These are phyloP conservation scores for Colletotrichum costaricense DNA, from an alignment of 2,329 filamentous ascomycete genomes.

Conservation along the genomic window DNA sequence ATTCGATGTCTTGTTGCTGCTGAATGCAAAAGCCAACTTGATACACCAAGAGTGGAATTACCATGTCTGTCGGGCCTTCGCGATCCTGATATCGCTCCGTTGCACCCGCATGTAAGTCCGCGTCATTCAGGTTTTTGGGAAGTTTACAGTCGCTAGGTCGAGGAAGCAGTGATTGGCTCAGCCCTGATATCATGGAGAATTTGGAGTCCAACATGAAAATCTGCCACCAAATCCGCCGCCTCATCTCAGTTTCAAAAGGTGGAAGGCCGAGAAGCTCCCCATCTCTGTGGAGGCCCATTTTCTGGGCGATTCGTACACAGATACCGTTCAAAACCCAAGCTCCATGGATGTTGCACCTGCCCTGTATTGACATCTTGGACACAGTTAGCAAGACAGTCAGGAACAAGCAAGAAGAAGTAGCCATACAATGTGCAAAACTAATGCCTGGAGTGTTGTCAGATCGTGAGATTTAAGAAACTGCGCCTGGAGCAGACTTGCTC, in stretches of 20 bases:
- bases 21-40: constrained; percentile 62
- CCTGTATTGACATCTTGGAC: constrained; percentile 65
- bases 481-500: constrained; percentile 59
- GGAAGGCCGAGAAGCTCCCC: constrained; percentile 65
- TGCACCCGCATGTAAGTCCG: constrained; percentile 66
- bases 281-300: constrained; percentile 74
- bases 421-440: constrained; percentile 66
- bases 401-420: neutral
- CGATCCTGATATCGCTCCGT: constrained; percentile 63
- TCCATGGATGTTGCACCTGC: constrained; percentile 68
- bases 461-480: constrained; percentile 70
- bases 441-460: constrained; percentile 67
- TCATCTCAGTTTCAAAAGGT: constrained; percentile 74
- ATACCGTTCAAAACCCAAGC: constrained; percentile 71
- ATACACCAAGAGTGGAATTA: constrained; percentile 64
- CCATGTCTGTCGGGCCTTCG: constrained; percentile 67
- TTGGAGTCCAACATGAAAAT: constrained; percentile 68
- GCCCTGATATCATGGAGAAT: constrained; percentile 66
- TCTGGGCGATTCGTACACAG: constrained; percentile 72
- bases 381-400: neutral
- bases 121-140: constrained; percentile 71
- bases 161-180: constrained; percentile 67
- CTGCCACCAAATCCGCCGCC: constrained; percentile 74
- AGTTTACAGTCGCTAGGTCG: constrained; percentile 65
- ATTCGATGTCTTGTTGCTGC: constrained; percentile 56